Evolutionary conservation across 768 basidiomycete genomes (phyloP), one percentile per base, ranked within the genome.

Genomic region (Mycena indigotica): DNA sequence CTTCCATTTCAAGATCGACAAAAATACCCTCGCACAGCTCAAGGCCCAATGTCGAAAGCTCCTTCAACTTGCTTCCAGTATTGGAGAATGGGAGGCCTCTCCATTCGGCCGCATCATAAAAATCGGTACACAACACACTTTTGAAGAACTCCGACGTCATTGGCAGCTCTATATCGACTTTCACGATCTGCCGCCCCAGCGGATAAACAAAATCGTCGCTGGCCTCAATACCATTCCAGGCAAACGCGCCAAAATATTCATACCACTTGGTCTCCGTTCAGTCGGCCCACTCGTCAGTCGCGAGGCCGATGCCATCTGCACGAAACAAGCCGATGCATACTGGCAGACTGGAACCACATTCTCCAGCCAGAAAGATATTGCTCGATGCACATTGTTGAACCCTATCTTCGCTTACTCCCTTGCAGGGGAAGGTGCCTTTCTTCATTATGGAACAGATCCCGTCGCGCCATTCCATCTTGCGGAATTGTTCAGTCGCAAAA

Each of bases 1-100:
- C 67, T 82, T 74, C 60, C 77, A 83, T 61, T 66, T 82, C 48
- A 77, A 73, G 55, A 58, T 84, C 16, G 76, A 82, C 65, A 53
- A 76, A 26, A 26, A 28, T 2, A 70, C 79, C 0, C 62, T 72
- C 10, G 56, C 67, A 0, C 52, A 72, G 28, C 56, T 84, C 25
- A 50, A 71, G 5, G 50, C 59, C 0, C 82, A 82, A 32, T 79
- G 76, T 58, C 56, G 60, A 17, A 74, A 71, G 52, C 75, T 83
- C n/a, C 41, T 74, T 24, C 63, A 69, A 3, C 53, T 71, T 2
- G 75, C 80, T 0, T 48, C 59, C 8, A 67, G 67, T 56, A 52
- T 78, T 24, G 55, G 70, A 5, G 59, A 66, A 1, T 84, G 83
- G 83, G 64, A 72, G 17, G 41, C 55, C 2, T 74, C 72, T n/a